Evolutionary conservation across 805 yeast species (phyloP), one percentile per base, ranked within the genome.

Genomic region (Saccharomycopsis fodiens): DNA sequence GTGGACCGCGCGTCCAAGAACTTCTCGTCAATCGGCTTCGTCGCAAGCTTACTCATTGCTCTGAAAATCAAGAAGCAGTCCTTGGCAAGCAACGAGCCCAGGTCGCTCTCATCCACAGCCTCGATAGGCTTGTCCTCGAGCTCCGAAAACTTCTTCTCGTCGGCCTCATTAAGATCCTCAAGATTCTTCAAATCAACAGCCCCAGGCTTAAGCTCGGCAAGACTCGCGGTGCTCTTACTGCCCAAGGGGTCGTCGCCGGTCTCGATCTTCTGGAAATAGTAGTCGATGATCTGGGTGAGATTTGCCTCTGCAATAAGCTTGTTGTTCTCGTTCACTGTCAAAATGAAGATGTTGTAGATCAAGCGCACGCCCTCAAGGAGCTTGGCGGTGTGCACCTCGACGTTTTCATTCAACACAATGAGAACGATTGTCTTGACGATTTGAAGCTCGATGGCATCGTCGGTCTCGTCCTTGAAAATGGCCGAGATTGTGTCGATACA

Each of bases 11-110:
- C 81, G 61, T 85, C 94, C 51, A 87, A 65, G 29, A 79, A 75
- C 31, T 81, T 84, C 35, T 79, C 72, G 49, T 89, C 97, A 48
- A 91, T 66, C 22, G 81, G 73, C 62, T 93, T 93, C 40, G 85
- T 84, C 2, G 97, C 85, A 15, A 93, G 73, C 59, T 87, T 88
- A 61, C 96, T 85, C 93, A 93, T 84, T 1, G 97, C 91, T 59
- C 99, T 76, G 64, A 93, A 88, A 2, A 93, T 76, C 48, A 93
- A 69, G 58, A 89, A 91, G 0, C 97, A 97, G 61, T 93, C 99
- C 56, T 87, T 89, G 16, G 86, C 79, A 1, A 72, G 76, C 29
- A 81, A 62, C 48, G 85, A 95, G 52, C 76, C 78, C 48, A 79
- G 86, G 42, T 72, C 74, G 32, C 67, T 61, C 39, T 64, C 67